Evolutionary conservation across 495 filamentous ascomycete species (phyloP).

Genomic region (Niebla homalea): DNA sequence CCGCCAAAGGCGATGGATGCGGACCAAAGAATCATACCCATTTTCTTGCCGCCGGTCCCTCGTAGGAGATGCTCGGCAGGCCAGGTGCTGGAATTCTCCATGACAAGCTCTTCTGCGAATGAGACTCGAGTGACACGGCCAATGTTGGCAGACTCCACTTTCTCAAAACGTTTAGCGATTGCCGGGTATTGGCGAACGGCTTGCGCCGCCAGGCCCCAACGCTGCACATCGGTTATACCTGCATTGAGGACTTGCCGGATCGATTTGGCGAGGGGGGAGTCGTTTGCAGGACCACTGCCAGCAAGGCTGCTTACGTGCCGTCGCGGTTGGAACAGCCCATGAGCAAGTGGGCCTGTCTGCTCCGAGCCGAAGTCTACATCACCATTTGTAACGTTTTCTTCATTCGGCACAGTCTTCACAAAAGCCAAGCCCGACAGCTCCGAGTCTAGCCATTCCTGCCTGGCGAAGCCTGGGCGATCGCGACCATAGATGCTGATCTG

Average conservation of each 20-base stretch:
- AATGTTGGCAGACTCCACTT: neutral
- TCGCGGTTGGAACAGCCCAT: neutral
- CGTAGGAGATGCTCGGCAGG: constrained; percentile 5
- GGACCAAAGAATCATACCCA: constrained; percentile 7
- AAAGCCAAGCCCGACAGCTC: constrained; percentile 3
- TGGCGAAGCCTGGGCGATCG: neutral
- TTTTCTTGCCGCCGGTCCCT: neutral
- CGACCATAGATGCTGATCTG: constrained; percentile 5
- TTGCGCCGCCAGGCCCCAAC: constrained; percentile 2
- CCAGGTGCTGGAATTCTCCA: neutral
- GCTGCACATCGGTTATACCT: neutral
- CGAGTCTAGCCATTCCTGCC: constrained; percentile 5
- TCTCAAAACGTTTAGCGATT: neutral
- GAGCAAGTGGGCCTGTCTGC: neutral
- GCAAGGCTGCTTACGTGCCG: neutral
- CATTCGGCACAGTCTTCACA: no score
- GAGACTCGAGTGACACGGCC: neutral
- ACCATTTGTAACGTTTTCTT: neutral
- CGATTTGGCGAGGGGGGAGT: neutral
- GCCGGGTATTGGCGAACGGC: constrained; percentile 3
- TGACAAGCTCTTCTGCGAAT: constrained; percentile 1
- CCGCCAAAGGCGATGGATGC: constrained; percentile 12
- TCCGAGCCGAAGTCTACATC: neutral
- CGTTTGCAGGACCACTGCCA: neutral
- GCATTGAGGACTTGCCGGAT: neutral